These are phyloP conservation scores for Diospyros kaki DNA, from an alignment of 148 eudicot species.

Conservation along the genomic window DNA sequence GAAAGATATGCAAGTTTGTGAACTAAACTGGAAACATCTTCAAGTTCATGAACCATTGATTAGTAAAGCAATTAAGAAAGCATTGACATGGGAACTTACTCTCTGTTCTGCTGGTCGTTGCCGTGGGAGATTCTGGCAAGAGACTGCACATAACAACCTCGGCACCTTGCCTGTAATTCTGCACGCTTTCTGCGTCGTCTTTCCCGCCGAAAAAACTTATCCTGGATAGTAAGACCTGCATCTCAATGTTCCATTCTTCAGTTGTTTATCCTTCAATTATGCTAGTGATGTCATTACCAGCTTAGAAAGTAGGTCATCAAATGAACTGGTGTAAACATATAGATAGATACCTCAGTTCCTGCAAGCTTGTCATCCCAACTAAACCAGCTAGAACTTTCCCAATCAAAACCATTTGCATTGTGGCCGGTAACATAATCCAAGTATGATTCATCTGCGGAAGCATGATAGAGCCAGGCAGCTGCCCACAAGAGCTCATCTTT, in stretches of 20 bases:
- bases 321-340: neutral
- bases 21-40: no score
- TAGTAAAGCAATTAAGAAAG: no score
- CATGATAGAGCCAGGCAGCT: slow-evolving; percentile 91
- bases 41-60: no score
- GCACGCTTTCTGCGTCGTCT: slow-evolving; percentile 43
- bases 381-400: slow-evolving; percentile 86
- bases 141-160: slow-evolving; percentile 88
- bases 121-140: slow-evolving; percentile 73
- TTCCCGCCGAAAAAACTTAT: slow-evolving; percentile 59
- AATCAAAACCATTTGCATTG: slow-evolving; percentile 59
- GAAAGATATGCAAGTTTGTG: no score
- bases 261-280: neutral
- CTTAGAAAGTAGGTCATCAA: neutral
- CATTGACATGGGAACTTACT: slow-evolving; percentile 28
- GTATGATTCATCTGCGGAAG: slow-evolving; percentile 60
- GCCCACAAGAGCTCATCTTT: slow-evolving; percentile 98
- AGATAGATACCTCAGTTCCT: slow-evolving; percentile 65
- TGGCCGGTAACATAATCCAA: slow-evolving; percentile 55
- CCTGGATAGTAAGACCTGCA: slow-evolving; percentile 76
- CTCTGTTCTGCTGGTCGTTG: slow-evolving; percentile 70
- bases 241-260: neutral
- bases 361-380: slow-evolving; percentile 93
- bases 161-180: slow-evolving; percentile 59
- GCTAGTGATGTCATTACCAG: neutral